These are phyloP conservation scores for Teunomyces tritomae DNA, from an alignment of 805 yeast genomes.

Conservation along the genomic window DNA sequence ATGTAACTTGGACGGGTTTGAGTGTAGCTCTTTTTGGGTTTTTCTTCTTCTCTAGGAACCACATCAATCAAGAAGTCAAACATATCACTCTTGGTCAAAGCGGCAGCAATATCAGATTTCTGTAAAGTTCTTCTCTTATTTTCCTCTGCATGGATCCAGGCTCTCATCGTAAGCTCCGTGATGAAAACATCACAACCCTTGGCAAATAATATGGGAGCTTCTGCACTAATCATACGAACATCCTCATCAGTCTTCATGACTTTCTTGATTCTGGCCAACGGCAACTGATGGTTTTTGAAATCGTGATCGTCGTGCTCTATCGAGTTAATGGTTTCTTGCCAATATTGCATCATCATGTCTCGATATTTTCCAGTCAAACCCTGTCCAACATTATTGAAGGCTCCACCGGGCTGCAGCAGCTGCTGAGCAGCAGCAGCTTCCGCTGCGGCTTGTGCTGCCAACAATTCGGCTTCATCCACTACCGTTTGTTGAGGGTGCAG, in stretches of 20 bases:
- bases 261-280: conserved; percentile 92
- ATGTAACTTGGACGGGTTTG: conserved; percentile 19
- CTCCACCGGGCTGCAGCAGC: conserved; percentile 54
- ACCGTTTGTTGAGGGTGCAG: conserved; percentile 9
- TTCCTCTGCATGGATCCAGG: conserved; percentile 98
- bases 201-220: conserved; percentile 95
- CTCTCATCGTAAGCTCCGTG: conserved; percentile 96
- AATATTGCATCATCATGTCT: conserved; percentile 89
- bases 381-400: conserved; percentile 88
- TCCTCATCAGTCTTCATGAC: conserved; percentile 98
- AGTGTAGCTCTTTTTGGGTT: conserved; percentile 38
- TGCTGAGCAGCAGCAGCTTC: conserved; percentile 47
- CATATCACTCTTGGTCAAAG: conserved; percentile 92
- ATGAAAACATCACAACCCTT: conserved; percentile 97
- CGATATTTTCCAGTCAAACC: conserved; percentile 79
- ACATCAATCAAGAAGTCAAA: conserved; percentile 95
- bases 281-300: conserved; percentile 91
- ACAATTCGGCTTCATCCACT: conserved; percentile 27
- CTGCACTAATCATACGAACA: conserved; percentile 96
- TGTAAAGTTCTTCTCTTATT: conserved; percentile 93
- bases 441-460: conserved; percentile 47
- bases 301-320: conserved; percentile 88
- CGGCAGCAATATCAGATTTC: conserved; percentile 92
- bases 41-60: conserved; percentile 86
- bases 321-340: conserved; percentile 93